Base-by-base conservation (phyloP, 208 protist species). In the Naegleria lovaniensis region DNA sequence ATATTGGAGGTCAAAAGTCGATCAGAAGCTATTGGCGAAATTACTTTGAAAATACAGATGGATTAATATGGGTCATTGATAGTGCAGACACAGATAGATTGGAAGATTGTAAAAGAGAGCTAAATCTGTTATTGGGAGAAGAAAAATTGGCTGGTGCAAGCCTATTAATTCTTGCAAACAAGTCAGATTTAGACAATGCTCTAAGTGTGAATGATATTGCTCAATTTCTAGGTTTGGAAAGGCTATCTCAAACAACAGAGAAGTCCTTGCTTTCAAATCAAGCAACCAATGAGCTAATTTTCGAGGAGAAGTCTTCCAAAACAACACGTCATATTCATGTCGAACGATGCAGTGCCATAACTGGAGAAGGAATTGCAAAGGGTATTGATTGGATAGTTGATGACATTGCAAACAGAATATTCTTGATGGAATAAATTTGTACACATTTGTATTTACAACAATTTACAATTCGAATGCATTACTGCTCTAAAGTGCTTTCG, bases 91-190 rank as follows among this genome's bases (percentile, higher is more conserved):
- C 90, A n/a, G 89, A 92, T 19, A 90, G 97, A 41, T 58, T 98
- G 48, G 90, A 94, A 48, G 94, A 98, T 92, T 99, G 98, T 94
- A 96, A 95, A 76, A 90, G 91, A 84, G 98, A 99, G 96, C 94
- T 99, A 41, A 94, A 96, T 51, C 89, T 92, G 19, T 93, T 99
- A 22, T 94, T 99, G 52, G 93, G 97, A 76, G 97, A 99, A 92
- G 97, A 99, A 95, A 96, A 98, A 36, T 94, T 99, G 0, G 98
- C 98, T 19, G 99, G 98, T 6, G 98, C 98, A 15, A 98, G 98
- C 59, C 93, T 99, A 88, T 94, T 99, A 0, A 95, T 99, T n/a
- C 99, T 99, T 91, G 97, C 99, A 48, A 99, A 99, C 94, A 99
- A 99, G 94, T 97, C 99, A 90, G 99, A 99, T 93, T 95, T 99